Percentiles rank a stretch among this genome's conserved stretches.
Conservation (phyloP, 176 grass and related monocot genomes). For the Neostapfia colusana region DNA sequence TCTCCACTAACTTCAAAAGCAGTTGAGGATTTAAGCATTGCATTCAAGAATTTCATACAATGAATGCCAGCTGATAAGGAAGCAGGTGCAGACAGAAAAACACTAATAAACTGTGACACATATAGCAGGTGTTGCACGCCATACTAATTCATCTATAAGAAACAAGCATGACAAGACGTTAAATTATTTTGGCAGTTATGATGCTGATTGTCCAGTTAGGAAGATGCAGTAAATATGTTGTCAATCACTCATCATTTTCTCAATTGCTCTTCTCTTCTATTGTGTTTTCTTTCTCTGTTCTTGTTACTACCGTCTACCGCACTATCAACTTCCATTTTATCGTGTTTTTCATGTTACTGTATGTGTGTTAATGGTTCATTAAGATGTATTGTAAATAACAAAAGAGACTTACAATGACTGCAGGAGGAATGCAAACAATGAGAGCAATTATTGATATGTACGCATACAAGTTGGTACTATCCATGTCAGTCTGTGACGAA, state of each 20-base stretch:
- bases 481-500: slow-evolving; percentile 82
- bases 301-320: background rate
- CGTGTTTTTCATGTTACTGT: background rate
- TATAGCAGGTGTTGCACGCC: background rate
- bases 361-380: slow-evolving; percentile 7
- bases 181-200: background rate
- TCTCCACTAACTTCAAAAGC: background rate
- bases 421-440: slow-evolving; percentile 83
- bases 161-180: background rate
- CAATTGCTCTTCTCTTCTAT: slow-evolving; percentile 8
- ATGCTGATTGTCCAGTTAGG: background rate
- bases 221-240: background rate
- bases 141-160: slow-evolving; percentile 26
- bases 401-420: slow-evolving; percentile 72
- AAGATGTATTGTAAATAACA: background rate
- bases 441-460: slow-evolving; percentile 97
- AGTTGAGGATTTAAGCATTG: background rate
- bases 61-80: background rate
- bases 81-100: background rate
- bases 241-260: slow-evolving; percentile 1
- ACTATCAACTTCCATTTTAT: background rate
- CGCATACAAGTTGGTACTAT: slow-evolving; percentile 88
- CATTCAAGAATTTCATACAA: background rate
- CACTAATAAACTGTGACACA: background rate
- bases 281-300: background rate